A percentile compares a stretch with the other conserved stretches of the same genome.
Conservation (phyloP, 1,284 basidiomycete species). For the Papiliotrema terrestris region DNA sequence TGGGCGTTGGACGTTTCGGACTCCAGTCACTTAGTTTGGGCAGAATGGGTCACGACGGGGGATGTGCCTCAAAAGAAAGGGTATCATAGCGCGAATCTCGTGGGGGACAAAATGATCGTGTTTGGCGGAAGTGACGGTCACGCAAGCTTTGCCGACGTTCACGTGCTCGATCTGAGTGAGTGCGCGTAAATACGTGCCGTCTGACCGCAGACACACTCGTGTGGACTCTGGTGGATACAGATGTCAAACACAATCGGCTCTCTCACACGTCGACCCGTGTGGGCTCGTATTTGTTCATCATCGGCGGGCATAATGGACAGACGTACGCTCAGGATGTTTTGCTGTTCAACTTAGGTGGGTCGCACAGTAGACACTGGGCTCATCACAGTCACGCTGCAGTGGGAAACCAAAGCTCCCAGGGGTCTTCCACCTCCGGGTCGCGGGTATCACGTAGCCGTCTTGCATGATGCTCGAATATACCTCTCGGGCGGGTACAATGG, state of each 20-base stretch:
- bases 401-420: slow-evolving; percentile 59
- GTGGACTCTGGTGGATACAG: slow-evolving; percentile 65
- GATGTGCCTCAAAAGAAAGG: slow-evolving; percentile 61
- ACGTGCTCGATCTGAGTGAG: slow-evolving; percentile 78
- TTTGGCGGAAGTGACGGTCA: slow-evolving; percentile 52
- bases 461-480: slow-evolving; percentile 79
- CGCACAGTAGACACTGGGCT: slow-evolving; percentile 11
- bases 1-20: slow-evolving; percentile 70
- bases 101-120: slow-evolving; percentile 63
- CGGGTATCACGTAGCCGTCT: slow-evolving; percentile 69
- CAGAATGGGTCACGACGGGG: slow-evolving; percentile 53
- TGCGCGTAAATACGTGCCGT: slow-evolving; percentile 9
- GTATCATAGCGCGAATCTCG: slow-evolving; percentile 84
- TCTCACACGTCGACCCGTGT: slow-evolving; percentile 86
- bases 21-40: slow-evolving; percentile 46
- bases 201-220: slow-evolving; percentile 58
- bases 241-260: slow-evolving; percentile 63
- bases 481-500: slow-evolving; percentile 88
- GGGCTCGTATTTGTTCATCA: slow-evolving; percentile 86
- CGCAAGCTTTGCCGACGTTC: slow-evolving; percentile 76
- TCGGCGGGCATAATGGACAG: slow-evolving; percentile 79
- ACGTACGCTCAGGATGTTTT: slow-evolving; percentile 75
- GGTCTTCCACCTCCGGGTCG: slow-evolving; percentile 67
- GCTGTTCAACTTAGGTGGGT: slow-evolving; percentile 75
- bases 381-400: slow-evolving; percentile 59